phyloP scores from a whole-genome alignment of 31 red algal species.

The Odonthalia washingtoniensis region DNA sequence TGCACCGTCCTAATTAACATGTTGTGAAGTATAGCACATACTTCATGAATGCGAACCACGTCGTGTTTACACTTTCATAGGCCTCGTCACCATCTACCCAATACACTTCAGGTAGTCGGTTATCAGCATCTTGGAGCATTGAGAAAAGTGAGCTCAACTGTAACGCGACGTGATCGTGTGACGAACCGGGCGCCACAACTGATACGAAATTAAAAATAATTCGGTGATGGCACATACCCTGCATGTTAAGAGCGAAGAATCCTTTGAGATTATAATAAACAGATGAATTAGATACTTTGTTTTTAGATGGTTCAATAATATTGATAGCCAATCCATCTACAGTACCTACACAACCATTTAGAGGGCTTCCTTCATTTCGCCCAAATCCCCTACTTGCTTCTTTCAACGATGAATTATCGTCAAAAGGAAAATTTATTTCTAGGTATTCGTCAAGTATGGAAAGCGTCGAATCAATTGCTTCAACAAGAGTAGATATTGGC shows the following conservation, averaged over 20 bases:
- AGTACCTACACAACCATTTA: conserved; percentile 19
- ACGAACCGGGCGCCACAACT: conserved; percentile 26
- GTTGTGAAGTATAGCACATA: conserved; percentile 44
- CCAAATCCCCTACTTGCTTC: not conserved
- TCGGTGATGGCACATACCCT: too few species aligned
- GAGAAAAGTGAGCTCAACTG: not conserved
- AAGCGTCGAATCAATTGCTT: too few species aligned
- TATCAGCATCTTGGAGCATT: not conserved
- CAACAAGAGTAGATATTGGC: not conserved
- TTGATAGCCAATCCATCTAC: too few species aligned
- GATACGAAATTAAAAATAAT: too few species aligned
- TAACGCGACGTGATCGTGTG: conserved; percentile 29
- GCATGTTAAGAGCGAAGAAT: too few species aligned
- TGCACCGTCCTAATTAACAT: conserved; percentile 4
- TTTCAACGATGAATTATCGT: not conserved
- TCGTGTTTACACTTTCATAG: conserved; percentile 33
- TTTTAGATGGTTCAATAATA: too few species aligned
- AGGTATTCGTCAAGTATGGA: too few species aligned
- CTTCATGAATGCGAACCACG: conserved; percentile 31
- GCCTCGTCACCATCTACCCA: conserved; percentile 65
- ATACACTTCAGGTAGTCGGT: not conserved
- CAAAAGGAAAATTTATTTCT: not conserved
- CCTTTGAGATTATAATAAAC: too few species aligned
- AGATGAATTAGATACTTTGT: too few species aligned
- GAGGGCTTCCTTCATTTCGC: not conserved